A percentile compares a stretch with the other conserved stretches of the same genome.
Conservation (phyloP, 2,329 filamentous ascomycete species). For the Colletotrichum sp. region DNA sequence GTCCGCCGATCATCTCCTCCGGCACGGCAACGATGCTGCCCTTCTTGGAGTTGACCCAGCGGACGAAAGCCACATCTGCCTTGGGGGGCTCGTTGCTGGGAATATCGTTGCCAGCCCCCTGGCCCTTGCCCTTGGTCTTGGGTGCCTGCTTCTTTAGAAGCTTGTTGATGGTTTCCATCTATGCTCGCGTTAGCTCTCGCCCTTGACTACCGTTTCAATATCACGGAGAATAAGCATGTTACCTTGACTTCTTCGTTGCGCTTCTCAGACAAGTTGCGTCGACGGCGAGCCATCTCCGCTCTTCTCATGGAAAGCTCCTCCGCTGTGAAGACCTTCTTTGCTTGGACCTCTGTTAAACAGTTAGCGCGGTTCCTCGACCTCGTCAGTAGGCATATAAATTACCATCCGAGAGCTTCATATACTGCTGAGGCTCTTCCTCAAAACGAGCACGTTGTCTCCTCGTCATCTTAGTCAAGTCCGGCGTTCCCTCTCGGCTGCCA, state of each 20-base stretch:
- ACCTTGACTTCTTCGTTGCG: slow-evolving; percentile 69
- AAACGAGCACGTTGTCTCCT: slow-evolving; percentile 64
- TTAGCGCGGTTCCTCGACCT: slow-evolving; percentile 10
- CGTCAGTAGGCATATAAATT: slow-evolving; percentile 26
- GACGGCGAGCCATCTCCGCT: slow-evolving; percentile 64
- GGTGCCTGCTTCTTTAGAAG: slow-evolving; percentile 85
- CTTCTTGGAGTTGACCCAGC: slow-evolving; percentile 72
- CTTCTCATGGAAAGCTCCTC: slow-evolving; percentile 67
- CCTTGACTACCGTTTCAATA: not conserved
- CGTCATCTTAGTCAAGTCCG: slow-evolving; percentile 64
- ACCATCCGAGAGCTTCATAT: slow-evolving; percentile 67
- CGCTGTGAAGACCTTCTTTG: slow-evolving; percentile 65
- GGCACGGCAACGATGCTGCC: slow-evolving; percentile 70
- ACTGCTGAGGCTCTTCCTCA: slow-evolving; percentile 58
- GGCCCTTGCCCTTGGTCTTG: slow-evolving; percentile 66
- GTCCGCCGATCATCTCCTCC: slow-evolving; percentile 68
- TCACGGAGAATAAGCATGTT: slow-evolving; percentile 12
- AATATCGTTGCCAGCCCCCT: slow-evolving; percentile 48
- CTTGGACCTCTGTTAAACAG: slow-evolving; percentile 59
- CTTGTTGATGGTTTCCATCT: slow-evolving; percentile 93
- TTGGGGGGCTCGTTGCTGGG: slow-evolving; percentile 52
- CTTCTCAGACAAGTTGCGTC: slow-evolving; percentile 68
- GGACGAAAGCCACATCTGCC: slow-evolving; percentile 65
- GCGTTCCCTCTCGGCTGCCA: slow-evolving; percentile 53
- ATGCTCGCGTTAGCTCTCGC: not conserved